Conservation (phyloP, 352 stramenopile genomes). For the Pythium grandisporangium region DNA sequence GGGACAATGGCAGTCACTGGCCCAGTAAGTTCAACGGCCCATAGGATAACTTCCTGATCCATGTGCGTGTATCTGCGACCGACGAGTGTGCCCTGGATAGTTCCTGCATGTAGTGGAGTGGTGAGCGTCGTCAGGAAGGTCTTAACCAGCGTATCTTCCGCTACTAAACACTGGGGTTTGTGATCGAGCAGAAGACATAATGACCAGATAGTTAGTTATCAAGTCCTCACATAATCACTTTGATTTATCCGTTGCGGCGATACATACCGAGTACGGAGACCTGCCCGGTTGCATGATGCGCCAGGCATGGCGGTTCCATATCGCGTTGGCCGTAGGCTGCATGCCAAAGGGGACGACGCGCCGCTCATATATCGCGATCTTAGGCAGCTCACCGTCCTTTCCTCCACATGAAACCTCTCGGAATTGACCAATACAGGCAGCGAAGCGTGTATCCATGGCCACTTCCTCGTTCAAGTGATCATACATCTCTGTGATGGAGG, state of each 20-base stretch:
- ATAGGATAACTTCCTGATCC: constrained; percentile 1
- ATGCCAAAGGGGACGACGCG: constrained; percentile 3
- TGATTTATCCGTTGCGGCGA: no score
- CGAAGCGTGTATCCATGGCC: neutral
- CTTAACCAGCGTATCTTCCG: constrained; percentile 5
- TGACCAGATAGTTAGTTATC: neutral
- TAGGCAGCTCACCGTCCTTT: neutral
- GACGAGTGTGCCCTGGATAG: constrained; percentile 2
- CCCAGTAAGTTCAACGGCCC: neutral
- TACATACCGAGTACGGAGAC: neutral
- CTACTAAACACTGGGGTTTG: neutral
- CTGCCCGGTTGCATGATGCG: neutral
- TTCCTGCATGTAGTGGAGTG: neutral
- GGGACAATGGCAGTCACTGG: neutral
- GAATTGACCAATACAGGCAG: neutral
- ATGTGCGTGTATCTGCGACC: constrained; percentile 2
- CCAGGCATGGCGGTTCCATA: constrained; percentile 3
- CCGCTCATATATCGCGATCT: neutral
- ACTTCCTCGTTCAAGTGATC: neutral
- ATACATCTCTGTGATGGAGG: neutral
- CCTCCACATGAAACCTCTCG: neutral
- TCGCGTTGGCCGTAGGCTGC: neutral
- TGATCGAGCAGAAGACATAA: neutral
- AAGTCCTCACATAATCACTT: no score
- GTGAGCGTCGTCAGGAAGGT: constrained; percentile 1